Base-by-base conservation (phyloP, 1,139 yeast genomes). In the Suhomyces terraborum region DNA sequence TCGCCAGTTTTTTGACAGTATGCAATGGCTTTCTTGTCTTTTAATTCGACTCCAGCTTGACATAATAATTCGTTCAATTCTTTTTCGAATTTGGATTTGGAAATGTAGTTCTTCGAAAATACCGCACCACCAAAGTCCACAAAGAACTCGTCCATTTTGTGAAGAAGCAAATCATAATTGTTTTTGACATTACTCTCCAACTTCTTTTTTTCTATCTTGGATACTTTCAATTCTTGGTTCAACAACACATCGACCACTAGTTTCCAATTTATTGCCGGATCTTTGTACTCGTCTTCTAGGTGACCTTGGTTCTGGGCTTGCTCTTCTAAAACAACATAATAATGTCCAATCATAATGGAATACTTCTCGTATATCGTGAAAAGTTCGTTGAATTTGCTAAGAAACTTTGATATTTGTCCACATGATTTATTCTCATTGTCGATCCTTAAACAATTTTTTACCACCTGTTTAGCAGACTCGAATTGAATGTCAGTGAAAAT, bases 351-450 rank as follows among this genome's bases (percentile, higher is more conserved):
- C 45, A 60, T 56, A 29, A 67, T 62, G 22, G 77, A 67, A 47
- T 78, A 75, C 25, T 66, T 63, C 49, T 75, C 80, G 41, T 79
- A 62, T 3, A 70, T 53, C 27, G 55, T 56, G 9, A 73, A 55
- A 26, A 74, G 53, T 10, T 54, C 55, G 31, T 59, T 64, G 46
- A 64, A 63, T 41, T 62, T 62, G 23, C 68, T 58, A 41, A 58
- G 64, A 34, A 75, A 64, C 50, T 80, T 77, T 7, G 84, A 73
- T 23, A 68, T 53, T 19, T 56, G 60, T 22, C 80, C 79, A 59
- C 94, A 85, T 4, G 55, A 58, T 32, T 66, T 65, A 49, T 69
- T 73, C 42, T 85, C 95, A 53, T 86, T 84, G 58, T 88, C 87
- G 35, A 75, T 76, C 49, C 84, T 77, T 39, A 87, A 66, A 56